phyloP scores from a whole-genome alignment of 2,329 filamentous ascomycete species.

The Lecanoromycetidae sp. region DNA sequence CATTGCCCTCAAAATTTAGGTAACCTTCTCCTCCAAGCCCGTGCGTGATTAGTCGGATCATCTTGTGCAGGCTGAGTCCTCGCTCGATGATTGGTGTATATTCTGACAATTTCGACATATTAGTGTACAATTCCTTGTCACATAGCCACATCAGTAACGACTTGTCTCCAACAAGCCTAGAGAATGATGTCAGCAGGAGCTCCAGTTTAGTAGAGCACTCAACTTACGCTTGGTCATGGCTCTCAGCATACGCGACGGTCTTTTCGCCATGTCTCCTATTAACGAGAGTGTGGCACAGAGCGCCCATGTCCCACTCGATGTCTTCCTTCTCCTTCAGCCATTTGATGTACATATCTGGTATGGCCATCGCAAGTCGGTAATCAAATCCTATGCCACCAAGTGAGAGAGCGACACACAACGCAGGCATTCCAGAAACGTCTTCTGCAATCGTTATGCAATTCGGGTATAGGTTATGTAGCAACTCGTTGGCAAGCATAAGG shows the following conservation, averaged over 20 bases:
- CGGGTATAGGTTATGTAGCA: slow-evolving; percentile 85
- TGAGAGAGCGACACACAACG: slow-evolving; percentile 74
- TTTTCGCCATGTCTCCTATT: slow-evolving; percentile 94
- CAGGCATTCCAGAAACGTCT: slow-evolving; percentile 97
- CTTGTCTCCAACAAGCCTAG: slow-evolving; percentile 87
- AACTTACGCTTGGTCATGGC: slow-evolving; percentile 90
- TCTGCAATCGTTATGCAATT: slow-evolving; percentile 85
- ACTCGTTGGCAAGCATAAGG: slow-evolving; percentile 89
- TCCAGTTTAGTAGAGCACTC: background rate
- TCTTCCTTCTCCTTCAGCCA: slow-evolving; percentile 89
- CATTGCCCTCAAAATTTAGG: slow-evolving; percentile 97
- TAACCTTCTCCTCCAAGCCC: slow-evolving; percentile 88
- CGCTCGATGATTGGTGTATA: slow-evolving; percentile 80
- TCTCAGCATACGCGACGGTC: slow-evolving; percentile 95
- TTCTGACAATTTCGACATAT: slow-evolving; percentile 82
- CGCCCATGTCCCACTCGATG: slow-evolving; percentile 79
- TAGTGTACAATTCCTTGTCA: slow-evolving; percentile 91
- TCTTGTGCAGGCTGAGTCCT: slow-evolving; percentile 87
- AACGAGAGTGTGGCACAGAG: slow-evolving; percentile 73
- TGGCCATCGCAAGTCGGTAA: slow-evolving; percentile 92
- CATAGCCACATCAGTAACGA: slow-evolving; percentile 96
- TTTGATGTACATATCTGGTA: slow-evolving; percentile 99
- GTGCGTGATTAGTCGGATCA: slow-evolving; percentile 92
- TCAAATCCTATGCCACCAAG: slow-evolving; percentile 92
- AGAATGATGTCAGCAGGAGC: slow-evolving; percentile 18